Evolutionary conservation across 495 filamentous ascomycete genomes (phyloP).

Genomic region (Penicillium lividum): DNA sequence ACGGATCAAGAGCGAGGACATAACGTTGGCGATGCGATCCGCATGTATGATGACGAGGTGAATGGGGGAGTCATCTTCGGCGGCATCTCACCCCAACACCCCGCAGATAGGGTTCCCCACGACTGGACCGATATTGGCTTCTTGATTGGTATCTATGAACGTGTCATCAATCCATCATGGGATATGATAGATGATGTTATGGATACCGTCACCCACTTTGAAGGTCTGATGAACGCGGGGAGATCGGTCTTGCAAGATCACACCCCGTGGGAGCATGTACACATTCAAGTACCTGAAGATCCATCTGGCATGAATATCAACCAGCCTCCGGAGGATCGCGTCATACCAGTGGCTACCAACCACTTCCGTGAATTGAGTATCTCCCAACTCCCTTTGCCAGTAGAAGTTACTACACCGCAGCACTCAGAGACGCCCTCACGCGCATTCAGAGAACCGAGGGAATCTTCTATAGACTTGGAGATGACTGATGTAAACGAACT

Average conservation of each 20-base stretch:
- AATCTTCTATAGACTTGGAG: neutral
- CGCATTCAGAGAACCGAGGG: too few species aligned
- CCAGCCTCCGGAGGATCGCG: neutral
- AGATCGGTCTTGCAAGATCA: neutral
- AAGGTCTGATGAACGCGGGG: neutral
- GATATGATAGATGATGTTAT: constrained; percentile 15
- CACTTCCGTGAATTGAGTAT: neutral
- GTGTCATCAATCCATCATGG: constrained; percentile 28
- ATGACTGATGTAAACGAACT: neutral
- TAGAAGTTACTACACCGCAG: neutral
- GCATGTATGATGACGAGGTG: constrained; percentile 33
- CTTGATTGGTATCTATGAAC: constrained; percentile 41
- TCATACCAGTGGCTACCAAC: neutral
- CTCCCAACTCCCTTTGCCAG: neutral
- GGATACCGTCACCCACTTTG: neutral
- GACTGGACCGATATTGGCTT: constrained; percentile 24
- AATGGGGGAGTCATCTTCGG: constrained; percentile 30
- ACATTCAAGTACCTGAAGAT: neutral
- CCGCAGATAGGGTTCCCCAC: constrained; percentile 26
- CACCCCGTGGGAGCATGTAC: neutral
- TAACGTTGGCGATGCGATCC: constrained; percentile 15
- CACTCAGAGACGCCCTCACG: neutral
- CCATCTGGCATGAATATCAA: neutral
- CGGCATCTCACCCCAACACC: constrained; percentile 14
- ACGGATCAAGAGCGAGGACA: constrained; percentile 32